These are phyloP conservation scores for Dictyostelium purpureum DNA, from an alignment of 78 protist species.

Conservation along the genomic window DNA sequence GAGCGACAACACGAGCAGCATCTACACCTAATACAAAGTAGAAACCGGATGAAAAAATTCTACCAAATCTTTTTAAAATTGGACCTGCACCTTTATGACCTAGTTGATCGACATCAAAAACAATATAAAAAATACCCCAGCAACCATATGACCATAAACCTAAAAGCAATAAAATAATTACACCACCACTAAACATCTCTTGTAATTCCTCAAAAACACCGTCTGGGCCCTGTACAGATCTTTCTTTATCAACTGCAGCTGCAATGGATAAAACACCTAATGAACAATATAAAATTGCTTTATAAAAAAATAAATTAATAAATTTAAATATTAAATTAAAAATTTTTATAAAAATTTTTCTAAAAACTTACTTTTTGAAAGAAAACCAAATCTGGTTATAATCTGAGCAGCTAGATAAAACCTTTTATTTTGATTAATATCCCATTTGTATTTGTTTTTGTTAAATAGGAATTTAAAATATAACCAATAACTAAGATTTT, in stretches of 20 bases:
- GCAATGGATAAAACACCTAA: slow-evolving; percentile 43
- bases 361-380: slow-evolving; percentile 35
- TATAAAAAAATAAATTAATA: neutral
- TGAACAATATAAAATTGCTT: slow-evolving; percentile 22
- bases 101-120: slow-evolving; percentile 63
- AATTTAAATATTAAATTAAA: neutral
- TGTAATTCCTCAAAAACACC: slow-evolving; percentile 62
- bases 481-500: neutral
- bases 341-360: neutral
- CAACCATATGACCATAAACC: slow-evolving; percentile 68
- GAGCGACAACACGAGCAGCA: slow-evolving; percentile 35
- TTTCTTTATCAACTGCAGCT: slow-evolving; percentile 67
- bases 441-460: slow-evolving; percentile 18
- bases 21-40: slow-evolving; percentile 71
- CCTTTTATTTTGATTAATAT: slow-evolving; percentile 2
- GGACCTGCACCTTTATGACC: slow-evolving; percentile 52
- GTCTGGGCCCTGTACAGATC: slow-evolving; percentile 33
- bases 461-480: slow-evolving; percentile 43
- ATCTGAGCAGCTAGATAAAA: slow-evolving; percentile 59
- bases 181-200: slow-evolving; percentile 66
- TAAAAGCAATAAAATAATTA: slow-evolving; percentile 10
- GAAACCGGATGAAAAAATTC: slow-evolving; percentile 59
- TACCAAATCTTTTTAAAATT: slow-evolving; percentile 51
- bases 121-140: slow-evolving; percentile 42
- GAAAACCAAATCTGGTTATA: slow-evolving; percentile 51